phyloP scores from a whole-genome alignment of 257 asterid species.

The Solanum acaule region DNA sequence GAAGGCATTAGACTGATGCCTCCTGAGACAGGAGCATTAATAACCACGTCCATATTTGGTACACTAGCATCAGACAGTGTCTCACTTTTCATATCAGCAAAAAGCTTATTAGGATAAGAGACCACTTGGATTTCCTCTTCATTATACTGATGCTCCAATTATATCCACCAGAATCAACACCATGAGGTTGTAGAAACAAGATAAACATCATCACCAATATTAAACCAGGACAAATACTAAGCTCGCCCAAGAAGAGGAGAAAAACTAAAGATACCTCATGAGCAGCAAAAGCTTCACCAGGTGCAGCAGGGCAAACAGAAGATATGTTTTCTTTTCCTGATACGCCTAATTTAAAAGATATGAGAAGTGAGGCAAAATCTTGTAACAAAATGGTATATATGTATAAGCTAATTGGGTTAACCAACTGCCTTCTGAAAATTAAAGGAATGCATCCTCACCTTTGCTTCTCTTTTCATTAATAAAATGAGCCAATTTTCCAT shows the following conservation, averaged over 20 bases:
- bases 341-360: neutral
- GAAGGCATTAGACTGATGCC: constrained; percentile 50
- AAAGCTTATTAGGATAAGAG: constrained; percentile 7
- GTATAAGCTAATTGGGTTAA: neutral
- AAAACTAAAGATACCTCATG: constrained; percentile 1
- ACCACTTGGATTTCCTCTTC: constrained; percentile 1
- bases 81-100: constrained; percentile 16
- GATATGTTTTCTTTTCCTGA: neutral
- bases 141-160: neutral
- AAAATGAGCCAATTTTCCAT: constrained; percentile 54
- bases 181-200: neutral
- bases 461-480: constrained; percentile 46
- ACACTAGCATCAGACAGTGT: constrained; percentile 9
- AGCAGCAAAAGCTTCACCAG: neutral
- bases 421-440: constrained; percentile 28
- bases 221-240: neutral
- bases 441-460: constrained; percentile 5
- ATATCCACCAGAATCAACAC: neutral
- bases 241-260: neutral
- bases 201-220: neutral
- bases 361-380: neutral
- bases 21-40: constrained; percentile 20
- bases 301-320: neutral
- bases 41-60: neutral
- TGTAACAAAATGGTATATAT: neutral